Evolutionary conservation across 208 protist species (phyloP), one percentile per base, ranked within the genome.

Genomic region (Leishmania arabica): DNA sequence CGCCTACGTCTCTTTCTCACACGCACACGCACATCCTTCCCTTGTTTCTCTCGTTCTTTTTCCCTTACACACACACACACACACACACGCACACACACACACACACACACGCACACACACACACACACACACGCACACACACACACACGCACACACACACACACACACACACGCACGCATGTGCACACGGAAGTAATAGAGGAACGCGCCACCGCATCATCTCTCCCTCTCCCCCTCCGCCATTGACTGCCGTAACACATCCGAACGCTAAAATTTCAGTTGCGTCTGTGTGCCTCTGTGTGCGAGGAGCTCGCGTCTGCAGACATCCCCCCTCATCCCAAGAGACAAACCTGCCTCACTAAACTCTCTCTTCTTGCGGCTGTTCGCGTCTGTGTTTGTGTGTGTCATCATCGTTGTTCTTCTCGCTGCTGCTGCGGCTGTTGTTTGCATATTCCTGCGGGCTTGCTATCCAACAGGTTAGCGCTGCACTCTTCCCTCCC

Each of bases 181-280:
- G 27, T 4, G 27, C 58, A 64, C 58, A 6, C 51, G 19, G 15
- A 54, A 70, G 65, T n/a, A 47, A 75, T 45, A 53, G 71, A 75
- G 71, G 71, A 53, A 58, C 51, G 51, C 45, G 71, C 47, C 71
- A 75, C 27, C 19, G 13, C 37, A 17, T 53, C 71, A 75, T 60
- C 51, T 37, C 6, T 84, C 74, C 65, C 69, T 13, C 70, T 49
- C 7, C 11, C 37, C 65, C 65, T 70, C 31, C 3, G 19, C 65
- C 65, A 45, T 24, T 70, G 65, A 70, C 65, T 45, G 31, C 37
- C 4, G 15, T 70, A 17, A 47, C 65, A 7, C 19, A 47, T 47
- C 24, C 40, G 17, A n/a, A 70, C 47, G 65, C 15, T 70, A 34
- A 45, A 70, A 45, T 24, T 70, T 68, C 15, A 40, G 31, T 42